phyloP scores from a whole-genome alignment of 805 yeast genomes.

The Sugiyamaella floridensis region DNA sequence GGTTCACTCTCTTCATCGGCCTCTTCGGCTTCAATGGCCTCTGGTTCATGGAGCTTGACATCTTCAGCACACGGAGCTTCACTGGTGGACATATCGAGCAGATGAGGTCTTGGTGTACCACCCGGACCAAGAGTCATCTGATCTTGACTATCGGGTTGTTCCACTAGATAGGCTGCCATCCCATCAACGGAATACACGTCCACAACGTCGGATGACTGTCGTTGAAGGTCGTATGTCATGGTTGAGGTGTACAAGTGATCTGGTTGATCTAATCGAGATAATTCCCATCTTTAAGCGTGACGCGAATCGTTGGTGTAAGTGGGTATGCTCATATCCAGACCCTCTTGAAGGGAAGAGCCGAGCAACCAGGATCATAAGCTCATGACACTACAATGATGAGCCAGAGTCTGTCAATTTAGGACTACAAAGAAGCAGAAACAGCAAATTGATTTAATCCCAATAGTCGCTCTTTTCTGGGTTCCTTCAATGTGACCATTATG shows the following conservation, averaged over 20 bases:
- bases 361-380: no score
- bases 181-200: background rate
- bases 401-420: no score
- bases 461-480: no score
- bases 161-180: background rate
- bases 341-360: no score
- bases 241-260: background rate
- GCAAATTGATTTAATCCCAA: no score
- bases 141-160: background rate
- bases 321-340: background rate
- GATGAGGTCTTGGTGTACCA: background rate
- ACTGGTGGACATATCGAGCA: background rate
- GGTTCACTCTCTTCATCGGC: background rate
- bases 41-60: no score
- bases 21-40: background rate
- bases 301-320: background rate
- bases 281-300: background rate
- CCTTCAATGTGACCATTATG: no score
- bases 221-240: background rate
- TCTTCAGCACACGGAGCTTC: background rate
- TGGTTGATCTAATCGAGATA: background rate
- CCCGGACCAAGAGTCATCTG: background rate
- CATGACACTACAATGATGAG: no score
- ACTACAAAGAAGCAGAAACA: no score
- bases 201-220: background rate